Conservation (phyloP, 768 basidiomycete species). For the Lentinula edodes region DNA sequence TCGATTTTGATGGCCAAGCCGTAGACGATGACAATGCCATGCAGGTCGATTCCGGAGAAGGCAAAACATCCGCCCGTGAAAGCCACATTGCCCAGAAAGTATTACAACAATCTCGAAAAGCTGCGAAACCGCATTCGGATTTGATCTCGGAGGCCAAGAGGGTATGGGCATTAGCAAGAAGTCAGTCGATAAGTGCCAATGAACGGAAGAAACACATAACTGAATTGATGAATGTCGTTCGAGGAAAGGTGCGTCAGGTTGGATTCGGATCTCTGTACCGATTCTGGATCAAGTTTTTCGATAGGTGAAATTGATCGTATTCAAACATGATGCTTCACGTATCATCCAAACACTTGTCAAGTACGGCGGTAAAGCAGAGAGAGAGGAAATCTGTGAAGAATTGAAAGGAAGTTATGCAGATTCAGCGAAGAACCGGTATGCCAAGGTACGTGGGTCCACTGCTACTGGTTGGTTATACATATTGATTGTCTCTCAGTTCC, state of each 20-base stretch:
- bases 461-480: neutral
- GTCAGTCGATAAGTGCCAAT: slow-evolving; percentile 54
- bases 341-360: slow-evolving; percentile 82
- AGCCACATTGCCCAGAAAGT: slow-evolving; percentile 67
- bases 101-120: slow-evolving; percentile 63
- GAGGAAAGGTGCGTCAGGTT: slow-evolving; percentile 80
- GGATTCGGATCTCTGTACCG: slow-evolving; percentile 23
- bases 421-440: slow-evolving; percentile 84
- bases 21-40: slow-evolving; percentile 22
- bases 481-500: slow-evolving; percentile 43
- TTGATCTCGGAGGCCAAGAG: slow-evolving; percentile 68
- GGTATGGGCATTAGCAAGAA: slow-evolving; percentile 68
- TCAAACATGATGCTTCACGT: slow-evolving; percentile 89
- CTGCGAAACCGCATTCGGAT: slow-evolving; percentile 71
- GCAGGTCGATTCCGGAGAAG: slow-evolving; percentile 26
- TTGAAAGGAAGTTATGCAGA: slow-evolving; percentile 75
- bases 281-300: neutral
- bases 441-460: slow-evolving; percentile 51
- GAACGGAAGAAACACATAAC: slow-evolving; percentile 74
- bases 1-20: slow-evolving; percentile 25
- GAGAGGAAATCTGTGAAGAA: slow-evolving; percentile 78
- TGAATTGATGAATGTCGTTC: slow-evolving; percentile 69
- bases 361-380: slow-evolving; percentile 67
- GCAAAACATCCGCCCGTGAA: slow-evolving; percentile 51
- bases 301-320: slow-evolving; percentile 12